A percentile compares a stretch with the other conserved stretches of the same genome.
Conservation (phyloP, 2,329 filamentous ascomycete genomes). For the Stachybotrys chartarum region DNA sequence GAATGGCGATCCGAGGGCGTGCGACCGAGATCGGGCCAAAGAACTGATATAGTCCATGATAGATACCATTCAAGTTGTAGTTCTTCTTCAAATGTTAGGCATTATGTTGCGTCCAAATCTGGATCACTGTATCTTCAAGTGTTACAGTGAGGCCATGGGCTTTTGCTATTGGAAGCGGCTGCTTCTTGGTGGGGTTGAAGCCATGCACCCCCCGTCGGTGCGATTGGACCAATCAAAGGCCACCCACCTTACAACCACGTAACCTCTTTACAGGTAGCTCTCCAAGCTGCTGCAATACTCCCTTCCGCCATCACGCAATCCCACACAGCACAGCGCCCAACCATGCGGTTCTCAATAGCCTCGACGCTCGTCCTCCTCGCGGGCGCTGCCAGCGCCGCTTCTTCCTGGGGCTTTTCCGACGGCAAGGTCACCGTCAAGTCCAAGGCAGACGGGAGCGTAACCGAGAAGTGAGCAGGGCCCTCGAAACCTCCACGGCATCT, state of each 20-base stretch:
- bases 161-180: neutral
- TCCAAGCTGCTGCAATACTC: slow-evolving; percentile 23
- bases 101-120: no score
- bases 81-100: no score
- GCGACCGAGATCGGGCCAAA: slow-evolving; percentile 32
- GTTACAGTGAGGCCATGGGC: no score
- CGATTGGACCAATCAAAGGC: slow-evolving; percentile 8
- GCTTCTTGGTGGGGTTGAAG: neutral
- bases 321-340: slow-evolving; percentile 10
- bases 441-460: slow-evolving; percentile 56
- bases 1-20: slow-evolving; percentile 40
- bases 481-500: neutral
- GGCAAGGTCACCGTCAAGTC: slow-evolving; percentile 57
- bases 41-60: neutral
- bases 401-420: slow-evolving; percentile 69
- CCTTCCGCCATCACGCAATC: slow-evolving; percentile 10
- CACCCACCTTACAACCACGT: slow-evolving; percentile 12
- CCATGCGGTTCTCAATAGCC: slow-evolving; percentile 30
- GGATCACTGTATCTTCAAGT: no score
- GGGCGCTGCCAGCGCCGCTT: slow-evolving; percentile 43
- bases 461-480: slow-evolving; percentile 54
- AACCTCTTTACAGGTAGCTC: slow-evolving; percentile 11
- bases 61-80: neutral
- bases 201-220: neutral
- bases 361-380: slow-evolving; percentile 38